phyloP scores from a whole-genome alignment of 176 grass and related monocot species.

The Aegilops speltoides region DNA sequence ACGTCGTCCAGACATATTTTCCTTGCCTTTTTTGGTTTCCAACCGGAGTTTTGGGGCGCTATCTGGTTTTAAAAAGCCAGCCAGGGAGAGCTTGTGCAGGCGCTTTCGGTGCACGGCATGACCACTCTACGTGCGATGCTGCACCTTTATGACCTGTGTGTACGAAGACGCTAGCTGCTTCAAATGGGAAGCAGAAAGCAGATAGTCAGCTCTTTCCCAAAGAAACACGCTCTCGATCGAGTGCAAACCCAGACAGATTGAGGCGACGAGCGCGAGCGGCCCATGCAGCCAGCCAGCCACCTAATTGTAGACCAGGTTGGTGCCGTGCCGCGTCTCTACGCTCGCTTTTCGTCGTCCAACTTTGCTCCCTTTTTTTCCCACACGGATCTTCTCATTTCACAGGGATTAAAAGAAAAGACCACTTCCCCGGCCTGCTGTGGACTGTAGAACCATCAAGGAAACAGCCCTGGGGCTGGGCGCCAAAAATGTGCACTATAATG shows the following conservation, averaged over 20 bases:
- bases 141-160: neutral
- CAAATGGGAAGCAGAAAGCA: neutral
- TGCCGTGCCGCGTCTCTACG: neutral
- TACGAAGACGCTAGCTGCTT: neutral
- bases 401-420: neutral
- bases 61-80: neutral
- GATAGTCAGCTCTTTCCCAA: neutral
- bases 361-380: neutral
- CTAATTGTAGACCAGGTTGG: neutral
- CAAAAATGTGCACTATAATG: neutral
- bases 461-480: neutral
- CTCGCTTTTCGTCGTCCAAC: neutral
- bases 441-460: constrained; percentile 36
- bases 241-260: neutral
- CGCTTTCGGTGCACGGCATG: neutral
- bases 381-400: neutral
- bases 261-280: neutral
- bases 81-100: neutral
- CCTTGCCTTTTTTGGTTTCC: neutral
- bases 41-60: neutral
- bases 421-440: neutral
- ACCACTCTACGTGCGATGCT: neutral
- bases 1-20: neutral
- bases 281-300: neutral
- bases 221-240: neutral